These are phyloP conservation scores for Aegilops tauschii DNA, from an alignment of 176 grass and related monocot genomes.

Conservation along the genomic window DNA sequence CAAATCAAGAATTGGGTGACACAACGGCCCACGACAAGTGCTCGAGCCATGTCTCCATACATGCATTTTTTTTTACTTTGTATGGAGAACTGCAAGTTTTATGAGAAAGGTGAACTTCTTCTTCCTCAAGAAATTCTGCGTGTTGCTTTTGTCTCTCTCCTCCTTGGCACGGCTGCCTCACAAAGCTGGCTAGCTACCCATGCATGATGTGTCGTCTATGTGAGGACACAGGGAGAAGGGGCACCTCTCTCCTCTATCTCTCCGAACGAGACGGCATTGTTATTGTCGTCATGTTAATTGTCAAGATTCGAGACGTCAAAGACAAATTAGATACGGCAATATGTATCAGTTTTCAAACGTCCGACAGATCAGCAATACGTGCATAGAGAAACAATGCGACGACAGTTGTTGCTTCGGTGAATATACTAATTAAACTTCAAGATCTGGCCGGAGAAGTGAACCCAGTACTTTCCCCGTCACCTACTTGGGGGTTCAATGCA, in stretches of 20 bases:
- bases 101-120: not conserved
- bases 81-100: not conserved
- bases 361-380: constrained; percentile 15
- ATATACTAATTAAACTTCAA: not conserved
- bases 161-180: not conserved
- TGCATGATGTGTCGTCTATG: not conserved
- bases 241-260: not conserved
- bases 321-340: not conserved
- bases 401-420: not conserved
- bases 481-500: too few species aligned
- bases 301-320: constrained; percentile 7
- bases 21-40: not conserved
- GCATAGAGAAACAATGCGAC: not conserved
- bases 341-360: not conserved
- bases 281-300: not conserved
- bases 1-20: not conserved
- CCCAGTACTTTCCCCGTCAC: not conserved
- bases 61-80: not conserved
- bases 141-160: not conserved
- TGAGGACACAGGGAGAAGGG: too few species aligned
- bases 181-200: not conserved
- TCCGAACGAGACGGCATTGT: not conserved
- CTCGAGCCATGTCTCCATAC: not conserved
- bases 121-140: not conserved
- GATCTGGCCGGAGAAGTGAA: not conserved